These are phyloP conservation scores for Vanilla planifolia DNA, from an alignment of 106 monocot genomes.

Conservation along the genomic window DNA sequence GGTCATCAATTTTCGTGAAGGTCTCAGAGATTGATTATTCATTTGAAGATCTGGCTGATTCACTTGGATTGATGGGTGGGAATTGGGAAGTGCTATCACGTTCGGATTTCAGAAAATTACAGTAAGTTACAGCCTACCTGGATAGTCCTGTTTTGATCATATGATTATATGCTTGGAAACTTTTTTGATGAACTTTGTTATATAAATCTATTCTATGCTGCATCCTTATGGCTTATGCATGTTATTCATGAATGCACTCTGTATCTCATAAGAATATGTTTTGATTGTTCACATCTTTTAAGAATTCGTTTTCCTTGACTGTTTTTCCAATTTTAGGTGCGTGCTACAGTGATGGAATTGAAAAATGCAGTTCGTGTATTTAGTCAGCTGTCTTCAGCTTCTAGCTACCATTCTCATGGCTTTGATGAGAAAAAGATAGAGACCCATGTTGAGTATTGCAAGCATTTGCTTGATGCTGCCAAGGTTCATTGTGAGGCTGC, in stretches of 20 bases:
- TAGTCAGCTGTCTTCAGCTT: slow-evolving; percentile 70
- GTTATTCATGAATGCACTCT: neutral
- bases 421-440: slow-evolving; percentile 96
- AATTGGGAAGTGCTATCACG: no score
- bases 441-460: slow-evolving; percentile 93
- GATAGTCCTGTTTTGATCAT: no score
- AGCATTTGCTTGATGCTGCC: slow-evolving; percentile 91
- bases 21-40: no score
- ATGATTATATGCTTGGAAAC: no score
- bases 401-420: slow-evolving; percentile 71
- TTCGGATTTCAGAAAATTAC: no score
- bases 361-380: slow-evolving; percentile 93
- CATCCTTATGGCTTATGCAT: no score
- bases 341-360: slow-evolving; percentile 83
- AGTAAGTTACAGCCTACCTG: no score
- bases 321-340: slow-evolving; percentile 40
- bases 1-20: no score
- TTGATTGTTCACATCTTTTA: neutral
- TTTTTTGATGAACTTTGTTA: no score
- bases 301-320: neutral
- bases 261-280: neutral
- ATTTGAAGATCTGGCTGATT: no score
- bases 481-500: slow-evolving; percentile 96
- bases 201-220: no score
- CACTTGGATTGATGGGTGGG: no score